Conservation (phyloP, 768 basidiomycete genomes). For the Xerocomellus dryophilus region DNA sequence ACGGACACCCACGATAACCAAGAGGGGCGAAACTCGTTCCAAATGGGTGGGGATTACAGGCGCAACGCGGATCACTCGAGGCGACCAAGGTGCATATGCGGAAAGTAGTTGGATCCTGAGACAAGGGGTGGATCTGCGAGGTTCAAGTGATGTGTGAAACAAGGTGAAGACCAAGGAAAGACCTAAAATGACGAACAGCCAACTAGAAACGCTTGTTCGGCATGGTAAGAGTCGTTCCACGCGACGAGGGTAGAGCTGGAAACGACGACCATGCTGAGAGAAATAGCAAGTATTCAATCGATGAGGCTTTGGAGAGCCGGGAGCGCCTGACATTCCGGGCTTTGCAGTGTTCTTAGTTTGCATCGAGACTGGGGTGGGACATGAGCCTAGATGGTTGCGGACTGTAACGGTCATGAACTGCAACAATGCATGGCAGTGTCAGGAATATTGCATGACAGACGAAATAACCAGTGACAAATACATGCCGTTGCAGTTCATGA, state of each 20-base stretch:
- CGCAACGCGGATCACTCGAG: conserved; percentile 25
- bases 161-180: conserved; percentile 6
- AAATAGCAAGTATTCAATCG: background rate
- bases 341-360: background rate
- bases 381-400: background rate
- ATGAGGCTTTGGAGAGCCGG: background rate
- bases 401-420: conserved; percentile 10
- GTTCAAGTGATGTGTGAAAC: background rate
- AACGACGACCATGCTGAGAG: background rate
- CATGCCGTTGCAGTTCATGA: background rate
- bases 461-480: background rate
- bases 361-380: background rate
- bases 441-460: background rate
- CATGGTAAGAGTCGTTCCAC: conserved; percentile 7
- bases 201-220: conserved; percentile 24
- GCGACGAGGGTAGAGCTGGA: background rate
- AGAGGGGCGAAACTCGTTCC: conserved; percentile 8
- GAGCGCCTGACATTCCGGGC: background rate
- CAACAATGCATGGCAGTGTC: conserved; percentile 8
- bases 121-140: conserved; percentile 4
- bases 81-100: conserved; percentile 2
- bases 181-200: conserved; percentile 18
- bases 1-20: conserved; percentile 3
- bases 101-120: conserved; percentile 1
- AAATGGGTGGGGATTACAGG: background rate